These are phyloP conservation scores for Vararia minispora DNA, from an alignment of 768 basidiomycete species.

Conservation along the genomic window DNA sequence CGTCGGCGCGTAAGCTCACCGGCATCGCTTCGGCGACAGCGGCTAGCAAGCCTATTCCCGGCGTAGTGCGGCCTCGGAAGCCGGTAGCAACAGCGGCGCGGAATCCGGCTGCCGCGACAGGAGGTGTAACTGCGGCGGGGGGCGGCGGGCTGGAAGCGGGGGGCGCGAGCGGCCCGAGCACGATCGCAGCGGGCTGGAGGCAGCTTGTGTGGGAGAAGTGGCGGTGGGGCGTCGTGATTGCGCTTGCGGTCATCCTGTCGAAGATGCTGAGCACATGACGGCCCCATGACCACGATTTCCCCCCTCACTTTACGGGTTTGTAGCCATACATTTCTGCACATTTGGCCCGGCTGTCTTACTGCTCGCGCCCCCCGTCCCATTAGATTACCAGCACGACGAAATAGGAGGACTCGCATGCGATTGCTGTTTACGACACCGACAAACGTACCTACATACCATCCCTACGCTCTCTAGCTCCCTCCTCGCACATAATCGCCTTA, in stretches of 20 bases:
- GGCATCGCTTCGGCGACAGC: slow-evolving; percentile 17
- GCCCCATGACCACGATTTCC: background rate
- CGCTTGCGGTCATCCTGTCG: slow-evolving; percentile 67
- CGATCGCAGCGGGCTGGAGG: slow-evolving; percentile 50
- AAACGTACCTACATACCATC: no score
- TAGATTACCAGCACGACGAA: no score
- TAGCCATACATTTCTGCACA: no score
- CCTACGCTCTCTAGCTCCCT: no score
- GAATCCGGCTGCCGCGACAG: no score
- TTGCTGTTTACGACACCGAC: no score
- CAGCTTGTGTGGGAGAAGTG: slow-evolving; percentile 73
- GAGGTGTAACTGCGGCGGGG: no score
- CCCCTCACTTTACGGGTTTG: no score
- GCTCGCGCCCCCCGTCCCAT: no score
- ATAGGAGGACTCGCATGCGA: no score
- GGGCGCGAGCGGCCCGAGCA: slow-evolving; percentile 4
- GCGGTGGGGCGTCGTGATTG: slow-evolving; percentile 73
- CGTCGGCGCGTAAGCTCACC: slow-evolving; percentile 4
- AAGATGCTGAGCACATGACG: slow-evolving; percentile 44
- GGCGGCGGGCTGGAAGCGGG: slow-evolving; percentile 1
- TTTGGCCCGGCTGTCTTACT: no score
- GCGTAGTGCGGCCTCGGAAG: slow-evolving; percentile 10
- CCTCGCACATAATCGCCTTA: no score
- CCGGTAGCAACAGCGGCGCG: slow-evolving; percentile 3
- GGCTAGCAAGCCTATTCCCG: slow-evolving; percentile 5